Percentiles rank a stretch among this genome's conserved stretches.
These are phyloP conservation scores for Colletotrichum tanaceti DNA, from an alignment of 2,329 filamentous ascomycete genomes.

Conservation along the genomic window DNA sequence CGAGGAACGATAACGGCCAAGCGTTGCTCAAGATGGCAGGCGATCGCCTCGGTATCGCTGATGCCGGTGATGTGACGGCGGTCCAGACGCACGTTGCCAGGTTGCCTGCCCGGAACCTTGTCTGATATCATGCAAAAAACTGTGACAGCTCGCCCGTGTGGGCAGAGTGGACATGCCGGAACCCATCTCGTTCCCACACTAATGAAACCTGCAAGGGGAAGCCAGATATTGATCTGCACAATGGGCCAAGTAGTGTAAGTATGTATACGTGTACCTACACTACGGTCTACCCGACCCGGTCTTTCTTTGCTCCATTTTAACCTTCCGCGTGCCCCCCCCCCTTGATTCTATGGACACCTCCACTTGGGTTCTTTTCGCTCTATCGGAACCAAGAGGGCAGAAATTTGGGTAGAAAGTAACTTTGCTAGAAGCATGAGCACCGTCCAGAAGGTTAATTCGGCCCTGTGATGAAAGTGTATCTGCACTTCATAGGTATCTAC, in stretches of 20 bases:
- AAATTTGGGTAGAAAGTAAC: background rate
- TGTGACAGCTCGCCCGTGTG: conserved; percentile 4
- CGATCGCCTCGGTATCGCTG: background rate
- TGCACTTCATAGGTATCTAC: no score
- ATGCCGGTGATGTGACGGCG: background rate
- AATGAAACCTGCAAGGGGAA: conserved; percentile 36
- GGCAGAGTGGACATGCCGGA: background rate
- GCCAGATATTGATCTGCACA: conserved; percentile 35
- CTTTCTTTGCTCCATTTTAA: background rate
- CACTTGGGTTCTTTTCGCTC: background rate
- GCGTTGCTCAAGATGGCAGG: conserved; percentile 3
- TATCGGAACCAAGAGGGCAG: no score
- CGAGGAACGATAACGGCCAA: background rate
- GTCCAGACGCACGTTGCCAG: conserved; percentile 13
- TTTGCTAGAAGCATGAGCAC: conserved; percentile 4
- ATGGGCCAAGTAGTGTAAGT: conserved; percentile 16
- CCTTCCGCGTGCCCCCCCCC: background rate
- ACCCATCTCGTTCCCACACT: conserved; percentile 23
- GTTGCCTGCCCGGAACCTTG: background rate
- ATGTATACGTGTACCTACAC: no score
- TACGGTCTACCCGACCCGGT: conserved; percentile 19
- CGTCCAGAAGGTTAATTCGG: conserved; percentile 38
- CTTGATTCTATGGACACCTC: conserved; percentile 1
- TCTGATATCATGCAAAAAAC: background rate
- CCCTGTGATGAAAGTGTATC: conserved; percentile 24